Percentiles rank a stretch among this genome's conserved stretches.
Evolutionary conservation across 1,284 basidiomycete species (phyloP).

Genomic region (Fereydounia khargensis): DNA sequence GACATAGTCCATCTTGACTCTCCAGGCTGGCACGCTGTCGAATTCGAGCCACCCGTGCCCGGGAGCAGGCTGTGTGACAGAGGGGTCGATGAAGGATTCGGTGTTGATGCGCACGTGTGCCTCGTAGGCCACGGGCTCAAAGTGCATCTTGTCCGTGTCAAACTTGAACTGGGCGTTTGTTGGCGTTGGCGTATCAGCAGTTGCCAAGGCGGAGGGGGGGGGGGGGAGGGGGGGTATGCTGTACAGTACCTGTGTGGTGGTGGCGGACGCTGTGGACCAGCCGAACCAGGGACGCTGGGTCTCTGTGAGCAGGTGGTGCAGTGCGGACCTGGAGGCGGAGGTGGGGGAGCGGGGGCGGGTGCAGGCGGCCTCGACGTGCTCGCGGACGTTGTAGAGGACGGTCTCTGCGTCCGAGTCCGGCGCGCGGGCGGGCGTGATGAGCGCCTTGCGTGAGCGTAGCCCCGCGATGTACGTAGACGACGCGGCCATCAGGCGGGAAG

Average conservation of each 20-base stretch:
- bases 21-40: conserved; percentile 15
- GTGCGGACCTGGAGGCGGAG: too few species aligned
- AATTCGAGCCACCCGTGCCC: conserved; percentile 19
- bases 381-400: conserved; percentile 26
- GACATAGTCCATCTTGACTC: conserved; percentile 18
- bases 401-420: conserved; percentile 10
- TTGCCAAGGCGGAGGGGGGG: too few species aligned
- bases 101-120: conserved; percentile 9
- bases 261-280: too few species aligned
- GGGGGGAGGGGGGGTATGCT: too few species aligned
- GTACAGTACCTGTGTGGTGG: too few species aligned
- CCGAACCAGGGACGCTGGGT: too few species aligned
- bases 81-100: conserved; percentile 21
- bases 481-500: conserved; percentile 10
- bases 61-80: conserved; percentile 4
- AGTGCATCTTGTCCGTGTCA: conserved; percentile 7
- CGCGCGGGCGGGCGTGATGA: conserved; percentile 17
- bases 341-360: not conserved
- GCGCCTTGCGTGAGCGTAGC: conserved; percentile 12
- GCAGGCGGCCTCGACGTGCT: conserved; percentile 23
- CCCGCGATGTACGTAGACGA: conserved; percentile 29
- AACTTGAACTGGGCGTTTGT: conserved; percentile 23
- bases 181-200: not conserved
- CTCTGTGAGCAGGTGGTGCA: too few species aligned
- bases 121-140: conserved; percentile 18